A percentile compares a stretch with the other conserved stretches of the same genome.
These are phyloP conservation scores for Cetradonia linearis DNA, from an alignment of 495 filamentous ascomycete species.

Conservation along the genomic window DNA sequence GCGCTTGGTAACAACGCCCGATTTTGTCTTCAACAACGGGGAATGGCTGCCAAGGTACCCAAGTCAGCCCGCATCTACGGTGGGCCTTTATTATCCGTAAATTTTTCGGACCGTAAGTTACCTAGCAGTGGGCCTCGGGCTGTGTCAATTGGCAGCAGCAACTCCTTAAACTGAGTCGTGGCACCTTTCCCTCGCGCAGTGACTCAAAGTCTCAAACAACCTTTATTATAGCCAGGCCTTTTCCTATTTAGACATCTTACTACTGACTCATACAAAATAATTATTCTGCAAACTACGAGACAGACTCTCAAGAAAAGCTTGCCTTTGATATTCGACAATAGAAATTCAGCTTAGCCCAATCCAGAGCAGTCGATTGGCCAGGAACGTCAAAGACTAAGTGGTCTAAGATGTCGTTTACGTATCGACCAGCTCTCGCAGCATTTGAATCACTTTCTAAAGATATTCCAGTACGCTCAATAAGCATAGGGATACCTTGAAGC, in stretches of 20 bases:
- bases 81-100: too few relatives aligned
- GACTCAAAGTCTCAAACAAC: not conserved
- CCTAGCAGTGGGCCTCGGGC: not conserved
- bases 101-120: not conserved
- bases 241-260: not conserved
- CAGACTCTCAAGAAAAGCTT: not conserved
- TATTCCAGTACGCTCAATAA: not conserved
- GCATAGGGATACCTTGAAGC: not conserved
- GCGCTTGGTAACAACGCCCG: not conserved
- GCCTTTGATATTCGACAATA: not conserved
- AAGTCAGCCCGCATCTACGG: not conserved
- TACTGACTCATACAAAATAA: not conserved
- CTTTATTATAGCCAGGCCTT: not conserved
- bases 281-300: not conserved
- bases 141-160: not conserved
- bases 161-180: not conserved
- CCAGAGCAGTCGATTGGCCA: not conserved
- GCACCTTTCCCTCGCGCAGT: not conserved
- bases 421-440: conserved; percentile 2
- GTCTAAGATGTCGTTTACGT: not conserved
- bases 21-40: not conserved
- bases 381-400: not conserved
- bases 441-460: not conserved
- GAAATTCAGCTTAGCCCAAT: not conserved
- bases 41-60: not conserved